Base-by-base conservation (phyloP, 305 asterid species). In the Rubia peregrina region DNA sequence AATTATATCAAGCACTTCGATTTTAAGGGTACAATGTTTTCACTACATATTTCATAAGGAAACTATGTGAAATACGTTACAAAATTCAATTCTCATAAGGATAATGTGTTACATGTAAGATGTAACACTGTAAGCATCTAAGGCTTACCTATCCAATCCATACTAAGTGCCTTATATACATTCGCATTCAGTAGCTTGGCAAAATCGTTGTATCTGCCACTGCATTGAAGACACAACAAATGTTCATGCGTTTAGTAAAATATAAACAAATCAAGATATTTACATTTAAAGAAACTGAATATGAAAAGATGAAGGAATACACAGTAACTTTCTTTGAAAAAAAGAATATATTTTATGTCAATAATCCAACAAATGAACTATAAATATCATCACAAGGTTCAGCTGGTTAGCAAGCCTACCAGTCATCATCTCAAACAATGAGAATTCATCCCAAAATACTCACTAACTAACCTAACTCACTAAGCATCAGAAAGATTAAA, bases 71-170 rank as follows among this genome's bases (percentile, higher is more conserved):
- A 53, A 62, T 22, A 44, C 22, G 9, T 19, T 59, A 67, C 46
- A 33, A 43, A 67, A n/a, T 16, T 30, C n/a, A 4, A 53, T 22
- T 7, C 10, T 46, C 11, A 14, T 8, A 67, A 51, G 6, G 5
- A 57, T 22, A 10, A 24, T 57, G 24, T 53, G 14, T 2, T 30
- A 19, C 5, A 11, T 40, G 51, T n/a, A 22, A 49, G 26, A 11
- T 40, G 51, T n/a, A 22, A 49, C 40, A 61, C 6, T 0, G 14
- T 24, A 17, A 69, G 16, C 21, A 12, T 63, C 40, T 21, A 30
- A 21, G 55, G 80, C 89, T 83, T 76, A 90, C 98, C 97, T 74
- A 88, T 83, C 98, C 98, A 90, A 71, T 93, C 98, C 97, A 93
- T 86, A 70, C 89, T 97, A 64, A 88, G 85, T 53, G 86, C 97